These are phyloP conservation scores for Lodderomyces elongisporus DNA, from an alignment of 1,139 yeast species.

Conservation along the genomic window DNA sequence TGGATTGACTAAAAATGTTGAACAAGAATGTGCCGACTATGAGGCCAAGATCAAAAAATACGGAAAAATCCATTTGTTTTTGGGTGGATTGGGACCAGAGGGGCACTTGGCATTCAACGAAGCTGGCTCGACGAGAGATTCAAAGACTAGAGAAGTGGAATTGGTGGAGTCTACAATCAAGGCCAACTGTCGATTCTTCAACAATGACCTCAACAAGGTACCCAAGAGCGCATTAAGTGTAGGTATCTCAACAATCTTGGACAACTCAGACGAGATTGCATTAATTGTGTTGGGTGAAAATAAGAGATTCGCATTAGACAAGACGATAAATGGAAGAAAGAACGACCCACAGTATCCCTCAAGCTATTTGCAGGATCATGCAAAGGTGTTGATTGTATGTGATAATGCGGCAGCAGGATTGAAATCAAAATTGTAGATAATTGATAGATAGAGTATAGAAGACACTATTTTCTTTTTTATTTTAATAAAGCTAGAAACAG, in stretches of 20 bases:
- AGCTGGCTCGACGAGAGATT: conserved; percentile 47
- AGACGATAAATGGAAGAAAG: conserved; percentile 35
- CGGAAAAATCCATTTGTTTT: conserved; percentile 52
- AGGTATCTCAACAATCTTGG: conserved; percentile 59
- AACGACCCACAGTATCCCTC: conserved; percentile 40
- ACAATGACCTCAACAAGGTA: conserved; percentile 42
- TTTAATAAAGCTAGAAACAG: no score
- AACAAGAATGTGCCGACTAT: conserved; percentile 45
- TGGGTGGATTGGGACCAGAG: conserved; percentile 63
- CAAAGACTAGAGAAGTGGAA: conserved; percentile 45
- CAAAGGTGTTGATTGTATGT: conserved; percentile 41
- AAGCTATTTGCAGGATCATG: conserved; percentile 43
- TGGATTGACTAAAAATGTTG: conserved; percentile 46
- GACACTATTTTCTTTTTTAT: no score
- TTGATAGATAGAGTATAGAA: no score
- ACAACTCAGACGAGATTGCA: conserved; percentile 50
- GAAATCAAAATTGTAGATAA: conserved; percentile 25
- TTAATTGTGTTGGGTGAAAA: conserved; percentile 44
- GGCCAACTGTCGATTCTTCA: conserved; percentile 56
- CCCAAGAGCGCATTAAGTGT: conserved; percentile 54
- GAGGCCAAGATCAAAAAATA: conserved; percentile 46
- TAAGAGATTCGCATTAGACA: conserved; percentile 41
- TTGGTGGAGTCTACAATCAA: conserved; percentile 50
- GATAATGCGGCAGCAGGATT: conserved; percentile 44
- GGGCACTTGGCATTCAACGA: conserved; percentile 66